Evolutionary conservation across 1,139 yeast species (phyloP), one percentile per base, ranked within the genome.

Genomic region (Candida labiduridarum): DNA sequence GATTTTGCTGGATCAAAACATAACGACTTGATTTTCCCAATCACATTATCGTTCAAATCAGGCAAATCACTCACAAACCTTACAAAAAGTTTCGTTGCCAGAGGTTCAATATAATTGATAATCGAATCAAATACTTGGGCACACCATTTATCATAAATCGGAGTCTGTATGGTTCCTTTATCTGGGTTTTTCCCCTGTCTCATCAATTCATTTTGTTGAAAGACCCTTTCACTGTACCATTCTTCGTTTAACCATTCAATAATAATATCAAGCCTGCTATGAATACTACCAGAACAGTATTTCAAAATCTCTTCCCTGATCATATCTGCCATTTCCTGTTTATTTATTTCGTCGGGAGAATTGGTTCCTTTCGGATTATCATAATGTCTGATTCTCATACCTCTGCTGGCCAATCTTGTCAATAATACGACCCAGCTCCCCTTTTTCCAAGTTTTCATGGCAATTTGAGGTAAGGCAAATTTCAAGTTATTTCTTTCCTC

Each of bases 181-280:
- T 64, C 64, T 44, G 50, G 30, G 49, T 54, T 31, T 55, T 59
- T 25, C 40, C 25, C 33, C 41, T 52, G 48, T 16, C 41, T 49
- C 9, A 42, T 33, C 4, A 18, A 11, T 27, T 55, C 48, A 52
- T 74, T 78, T 54, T 69, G 69, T 55, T 69, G 69, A 49, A 68
- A 69, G 1, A 81, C 82, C 55, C 70, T 71, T 56, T 87, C 96
- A 44, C 84, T 79, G 65, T 84, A 92, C 96, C 97, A 95, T 66
- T 95, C 99, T 67, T 94, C 99, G 60, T 89, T 92, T 49, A 95
- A 72, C 99, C 99, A 95, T 54, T 88, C 91, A 36, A 92, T 83
- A n/a, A 89, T 83, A 38, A 87, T 71, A 54, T 89, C 96, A 14
- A 92, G 78, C 40, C 94, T 74, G 11, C 75, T 77, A 52, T 88